Evolutionary conservation across 73 alveolate genomes (phyloP), one percentile per base, ranked within the genome.

Genomic region (Symbiodinium pilosum): DNA sequence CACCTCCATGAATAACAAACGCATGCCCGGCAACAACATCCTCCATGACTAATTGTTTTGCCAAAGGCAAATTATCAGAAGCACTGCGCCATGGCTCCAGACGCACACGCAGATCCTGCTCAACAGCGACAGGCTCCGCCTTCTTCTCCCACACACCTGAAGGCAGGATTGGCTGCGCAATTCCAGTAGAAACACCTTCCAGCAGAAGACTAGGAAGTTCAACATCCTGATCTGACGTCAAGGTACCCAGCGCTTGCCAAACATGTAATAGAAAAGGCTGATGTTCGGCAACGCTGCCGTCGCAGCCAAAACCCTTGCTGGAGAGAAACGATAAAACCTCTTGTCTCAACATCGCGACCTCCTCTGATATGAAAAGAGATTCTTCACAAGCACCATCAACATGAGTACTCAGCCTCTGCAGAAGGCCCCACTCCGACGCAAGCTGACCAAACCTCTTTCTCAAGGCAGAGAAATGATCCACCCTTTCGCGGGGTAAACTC

Each of bases 81-180:
- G 85, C 85, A 36, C 85, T 73, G 44, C 43, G 41, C 85, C 85
- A 73, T 43, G 85, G 85, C 85, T 73, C 85, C 36, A n/a, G 85
- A 73, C 24, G 85, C 44, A 73, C 36, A 1, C 81, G 81, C 81
- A 64, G 18, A 64, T 64, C 81, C 81, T 64, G 81, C 81, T 64
- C 81, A 26, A 64, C 81, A 4, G 81, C 41, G 41, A 64, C 81
- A 30, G 81, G 81, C 12, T 26, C 24, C 81, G 41, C 81, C 39
- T 28, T 16, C 81, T 2, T 3, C 12, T 75, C 51, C 86, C 51
- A 34, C 8, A 75, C 44, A 38, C 51, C 85, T 34, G 85, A 73
- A 36, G 85, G 44, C 30, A 43, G 85, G 85, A 73, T 73, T 73
- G 85, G 85, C 20, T 71, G 44, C 85, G 32, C 85, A 30, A 71